Evolutionary conservation across 495 filamentous ascomycete species (phyloP), one percentile per base, ranked within the genome.

Genomic region (Hypomontagnella monticulosa): DNA sequence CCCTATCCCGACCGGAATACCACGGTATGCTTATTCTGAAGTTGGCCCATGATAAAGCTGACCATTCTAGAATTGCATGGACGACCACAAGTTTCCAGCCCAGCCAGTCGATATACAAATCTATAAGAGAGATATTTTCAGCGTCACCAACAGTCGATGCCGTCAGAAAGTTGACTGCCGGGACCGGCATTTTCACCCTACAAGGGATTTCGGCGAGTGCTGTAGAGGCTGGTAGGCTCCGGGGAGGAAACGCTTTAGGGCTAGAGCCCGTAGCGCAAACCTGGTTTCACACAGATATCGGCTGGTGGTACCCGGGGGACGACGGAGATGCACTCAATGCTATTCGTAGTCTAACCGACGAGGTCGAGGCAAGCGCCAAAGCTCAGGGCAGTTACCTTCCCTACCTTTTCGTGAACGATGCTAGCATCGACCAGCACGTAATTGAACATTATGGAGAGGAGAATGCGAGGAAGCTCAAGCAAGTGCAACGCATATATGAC

Each of bases 401-500:
- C 0, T 70, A 54, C 38, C 23, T 70, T 0, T 73, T 64, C 54
- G 63, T 69, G 64, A 71, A 71, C 27, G 67, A 69, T 46, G 64
- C 64, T 9, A 68, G 52, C 16, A 9, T 11, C 1, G 61, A 74
- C 20, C 77, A 81, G 55, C 7, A 62, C 3, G 61, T 77, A 1
- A 67, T 81, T 15, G 37, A 51, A 4, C 46, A 62, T 2, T 81
- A 80, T 62, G 79, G 79, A 0, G 20, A 57, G 6, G 64, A 34
- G 10, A 79, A 75, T 43, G 23, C 76, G 18, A 57, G 40, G 0
- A 70, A 55, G 44, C 52, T 81, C 46, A 51, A 47, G 46, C 59
- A 30, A 4, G 43, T 76, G 6, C 64, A 71, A 9, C 36, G 60
- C 30, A 66, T 67, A n/a, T 81, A 76, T 61, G 79, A 81, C 54